Percentiles rank a stretch among this genome's conserved stretches.
These are phyloP conservation scores for Cystobasidium ongulense DNA, from an alignment of 768 basidiomycete species.

Conservation along the genomic window DNA sequence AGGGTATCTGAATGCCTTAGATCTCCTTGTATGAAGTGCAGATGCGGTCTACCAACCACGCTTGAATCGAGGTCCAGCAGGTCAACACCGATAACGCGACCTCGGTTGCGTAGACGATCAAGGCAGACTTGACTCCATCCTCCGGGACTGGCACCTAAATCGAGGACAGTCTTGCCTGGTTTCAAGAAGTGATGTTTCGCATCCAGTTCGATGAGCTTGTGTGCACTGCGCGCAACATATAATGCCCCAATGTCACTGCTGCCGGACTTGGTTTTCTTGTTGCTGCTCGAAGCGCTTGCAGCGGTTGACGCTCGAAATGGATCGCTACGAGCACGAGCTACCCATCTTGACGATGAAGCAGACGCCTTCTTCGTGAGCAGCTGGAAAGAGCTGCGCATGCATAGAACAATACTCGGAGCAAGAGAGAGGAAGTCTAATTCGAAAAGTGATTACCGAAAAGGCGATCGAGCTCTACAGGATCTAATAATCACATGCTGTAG, in stretches of 20 bases:
- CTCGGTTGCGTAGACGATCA: slow-evolving; percentile 50
- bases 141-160: slow-evolving; percentile 85
- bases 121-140: slow-evolving; percentile 87
- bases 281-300: not conserved
- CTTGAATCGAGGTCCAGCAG: slow-evolving; percentile 60
- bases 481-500: no score
- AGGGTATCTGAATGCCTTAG: slow-evolving; percentile 54
- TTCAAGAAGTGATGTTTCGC: slow-evolving; percentile 49
- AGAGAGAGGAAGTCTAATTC: not conserved
- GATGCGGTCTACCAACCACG: not conserved
- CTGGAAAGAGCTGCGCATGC: not conserved
- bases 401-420: not conserved
- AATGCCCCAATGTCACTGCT: not conserved
- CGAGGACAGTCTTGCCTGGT: slow-evolving; percentile 55
- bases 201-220: slow-evolving; percentile 79
- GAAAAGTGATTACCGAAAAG: no score
- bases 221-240: slow-evolving; percentile 71
- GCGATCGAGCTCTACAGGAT: no score
- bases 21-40: slow-evolving; percentile 72
- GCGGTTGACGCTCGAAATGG: not conserved
- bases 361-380: not conserved
- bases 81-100: slow-evolving; percentile 68
- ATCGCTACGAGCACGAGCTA: not conserved
- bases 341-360: not conserved
- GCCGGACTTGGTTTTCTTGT: not conserved